These are phyloP conservation scores for Hypoxylon sp. DNA, from an alignment of 2,329 filamentous ascomycete species.

Conservation along the genomic window DNA sequence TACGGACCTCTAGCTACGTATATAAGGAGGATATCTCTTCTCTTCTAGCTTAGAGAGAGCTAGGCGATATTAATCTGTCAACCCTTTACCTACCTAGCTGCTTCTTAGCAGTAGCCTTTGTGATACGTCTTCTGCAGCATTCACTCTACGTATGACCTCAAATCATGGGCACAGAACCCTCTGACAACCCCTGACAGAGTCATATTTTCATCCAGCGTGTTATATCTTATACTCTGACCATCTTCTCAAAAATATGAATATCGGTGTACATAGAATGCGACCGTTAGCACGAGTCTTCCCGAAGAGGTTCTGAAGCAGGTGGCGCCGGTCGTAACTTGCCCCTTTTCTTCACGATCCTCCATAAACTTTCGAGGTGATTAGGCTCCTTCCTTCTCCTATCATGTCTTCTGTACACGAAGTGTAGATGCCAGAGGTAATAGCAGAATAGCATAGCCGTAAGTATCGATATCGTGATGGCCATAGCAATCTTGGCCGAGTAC, in stretches of 20 bases:
- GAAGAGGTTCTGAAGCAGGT: not conserved
- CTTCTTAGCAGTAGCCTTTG: too few species aligned
- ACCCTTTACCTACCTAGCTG: too few species aligned
- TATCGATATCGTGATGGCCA: constrained; percentile 4
- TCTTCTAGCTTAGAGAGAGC: too few species aligned
- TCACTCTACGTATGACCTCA: too few species aligned
- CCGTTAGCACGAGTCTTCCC: not conserved
- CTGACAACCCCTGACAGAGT: not conserved
- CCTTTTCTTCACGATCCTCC: constrained; percentile 2
- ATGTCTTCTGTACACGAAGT: not conserved
- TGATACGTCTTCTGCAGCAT: too few species aligned
- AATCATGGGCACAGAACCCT: too few species aligned
- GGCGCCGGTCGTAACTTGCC: not conserved
- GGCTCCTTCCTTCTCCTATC: constrained; percentile 2
- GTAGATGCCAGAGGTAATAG: not conserved
- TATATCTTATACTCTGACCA: not conserved
- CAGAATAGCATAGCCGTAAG: not conserved
- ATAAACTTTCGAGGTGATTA: not conserved
- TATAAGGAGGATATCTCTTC: too few species aligned
- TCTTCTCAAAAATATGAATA: not conserved
- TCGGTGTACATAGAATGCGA: not conserved
- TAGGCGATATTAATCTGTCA: too few species aligned
- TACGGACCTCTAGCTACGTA: too few species aligned
- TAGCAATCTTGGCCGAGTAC: not conserved
- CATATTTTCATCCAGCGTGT: not conserved